phyloP scores from a whole-genome alignment of 2,329 filamentous ascomycete genomes.

The Penicillium sp. region DNA sequence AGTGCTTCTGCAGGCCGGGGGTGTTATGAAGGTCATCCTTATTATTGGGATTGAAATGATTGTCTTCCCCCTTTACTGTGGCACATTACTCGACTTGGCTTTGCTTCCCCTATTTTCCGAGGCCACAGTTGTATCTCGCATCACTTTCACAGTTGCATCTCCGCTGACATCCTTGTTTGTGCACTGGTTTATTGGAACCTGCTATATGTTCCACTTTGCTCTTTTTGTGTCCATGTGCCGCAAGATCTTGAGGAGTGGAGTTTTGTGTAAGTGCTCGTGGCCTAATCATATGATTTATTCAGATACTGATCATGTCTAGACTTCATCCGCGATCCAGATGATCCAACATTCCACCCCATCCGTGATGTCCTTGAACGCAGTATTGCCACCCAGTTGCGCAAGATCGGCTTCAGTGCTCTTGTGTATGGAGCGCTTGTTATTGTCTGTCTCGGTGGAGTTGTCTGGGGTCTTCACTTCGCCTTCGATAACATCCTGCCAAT shows the following conservation, averaged over 20 bases:
- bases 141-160: slow-evolving; percentile 69
- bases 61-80: slow-evolving; percentile 91
- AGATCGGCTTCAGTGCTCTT: slow-evolving; percentile 91
- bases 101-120: slow-evolving; percentile 82
- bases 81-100: slow-evolving; percentile 79
- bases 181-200: slow-evolving; percentile 97
- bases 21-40: slow-evolving; percentile 93
- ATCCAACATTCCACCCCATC: slow-evolving; percentile 96
- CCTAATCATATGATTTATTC: not conserved
- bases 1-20: slow-evolving; percentile 82
- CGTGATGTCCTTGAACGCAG: slow-evolving; percentile 92
- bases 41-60: slow-evolving; percentile 99
- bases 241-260: slow-evolving; percentile 91
- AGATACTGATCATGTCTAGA: slow-evolving; percentile 45
- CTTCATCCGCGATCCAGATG: slow-evolving; percentile 96
- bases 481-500: slow-evolving; percentile 74
- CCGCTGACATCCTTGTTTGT: slow-evolving; percentile 91
- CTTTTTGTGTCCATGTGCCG: slow-evolving; percentile 98
- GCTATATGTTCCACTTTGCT: slow-evolving; percentile 99
- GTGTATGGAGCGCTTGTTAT: slow-evolving; percentile 93
- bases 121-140: slow-evolving; percentile 68
- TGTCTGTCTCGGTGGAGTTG: slow-evolving; percentile 86
- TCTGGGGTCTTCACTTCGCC: slow-evolving; percentile 74
- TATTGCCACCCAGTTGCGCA: slow-evolving; percentile 84
- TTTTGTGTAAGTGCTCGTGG: slow-evolving; percentile 63